phyloP scores from a whole-genome alignment of 1,284 basidiomycete genomes.

The Tilletia setariae region DNA sequence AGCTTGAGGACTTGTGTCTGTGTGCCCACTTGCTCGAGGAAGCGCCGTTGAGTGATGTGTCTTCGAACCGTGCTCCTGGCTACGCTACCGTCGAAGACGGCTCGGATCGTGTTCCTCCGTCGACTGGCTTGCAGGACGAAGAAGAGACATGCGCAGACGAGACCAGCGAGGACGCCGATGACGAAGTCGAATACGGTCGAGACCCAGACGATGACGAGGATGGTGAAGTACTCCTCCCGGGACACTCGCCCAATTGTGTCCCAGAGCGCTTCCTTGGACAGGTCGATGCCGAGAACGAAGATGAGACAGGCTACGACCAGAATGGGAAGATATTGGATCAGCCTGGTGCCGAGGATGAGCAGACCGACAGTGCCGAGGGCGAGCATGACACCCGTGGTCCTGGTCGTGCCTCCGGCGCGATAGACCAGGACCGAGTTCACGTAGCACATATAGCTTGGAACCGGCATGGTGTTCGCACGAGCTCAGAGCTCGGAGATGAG shows the following conservation, averaged over 20 bases:
- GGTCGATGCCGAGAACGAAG: conserved; percentile 88
- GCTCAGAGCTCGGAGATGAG: no score
- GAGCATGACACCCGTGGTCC: conserved; percentile 80
- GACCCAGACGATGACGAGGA: conserved; percentile 64
- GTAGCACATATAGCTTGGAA: conserved; percentile 24
- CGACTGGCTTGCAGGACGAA: conserved; percentile 95
- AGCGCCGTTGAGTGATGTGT: conserved; percentile 80
- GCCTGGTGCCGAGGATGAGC: conserved; percentile 73
- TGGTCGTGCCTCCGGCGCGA: conserved; percentile 82
- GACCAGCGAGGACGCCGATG: conserved; percentile 85
- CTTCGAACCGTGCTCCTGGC: conserved; percentile 81
- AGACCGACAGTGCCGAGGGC: conserved; percentile 71
- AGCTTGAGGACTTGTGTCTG: conserved; percentile 86
- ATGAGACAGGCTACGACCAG: conserved; percentile 72
- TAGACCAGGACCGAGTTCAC: conserved; percentile 64
- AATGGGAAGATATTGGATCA: conserved; percentile 50
- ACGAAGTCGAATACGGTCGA: conserved; percentile 72
- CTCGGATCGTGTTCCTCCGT: conserved; percentile 40
- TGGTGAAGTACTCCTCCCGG: conserved; percentile 59
- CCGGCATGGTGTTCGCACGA: no score
- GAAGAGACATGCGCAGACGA: conserved; percentile 87
- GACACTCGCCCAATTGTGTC: conserved; percentile 82
- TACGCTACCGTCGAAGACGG: conserved; percentile 48
- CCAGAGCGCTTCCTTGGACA: conserved; percentile 89
- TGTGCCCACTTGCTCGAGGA: conserved; percentile 82